Evolutionary conservation across 2,329 filamentous ascomycete genomes (phyloP).

Genomic region (Xylaria sp.): DNA sequence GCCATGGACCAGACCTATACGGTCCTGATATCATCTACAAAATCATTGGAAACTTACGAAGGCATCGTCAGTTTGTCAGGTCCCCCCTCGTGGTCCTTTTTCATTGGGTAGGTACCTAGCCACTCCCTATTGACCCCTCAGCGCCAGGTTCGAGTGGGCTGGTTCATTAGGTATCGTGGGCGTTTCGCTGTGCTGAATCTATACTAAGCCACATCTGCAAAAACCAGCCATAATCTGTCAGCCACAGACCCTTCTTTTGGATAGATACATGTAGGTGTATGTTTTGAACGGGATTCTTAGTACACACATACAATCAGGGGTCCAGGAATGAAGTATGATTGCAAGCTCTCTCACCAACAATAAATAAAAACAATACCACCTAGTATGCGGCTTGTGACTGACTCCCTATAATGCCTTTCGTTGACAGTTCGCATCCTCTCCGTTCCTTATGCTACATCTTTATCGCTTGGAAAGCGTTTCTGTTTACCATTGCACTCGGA

Average conservation of each 20-base stretch:
- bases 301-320: not conserved
- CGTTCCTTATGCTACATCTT: slow-evolving; percentile 58
- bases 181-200: not conserved
- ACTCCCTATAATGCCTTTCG: slow-evolving; percentile 40
- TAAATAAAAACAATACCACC: slow-evolving; percentile 1
- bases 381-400: not conserved
- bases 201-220: not conserved
- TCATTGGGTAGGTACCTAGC: too few relatives aligned
- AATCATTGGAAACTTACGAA: too few relatives aligned
- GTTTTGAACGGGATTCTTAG: not conserved
- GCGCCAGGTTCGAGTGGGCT: too few relatives aligned
- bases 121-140: too few relatives aligned
- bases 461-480: slow-evolving; percentile 71
- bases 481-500: slow-evolving; percentile 70
- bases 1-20: too few relatives aligned
- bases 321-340: not conserved
- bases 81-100: too few relatives aligned
- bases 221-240: not conserved
- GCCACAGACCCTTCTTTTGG: slow-evolving; percentile 4
- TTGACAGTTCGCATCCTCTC: slow-evolving; percentile 34
- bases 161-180: not conserved
- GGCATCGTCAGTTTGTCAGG: too few relatives aligned
- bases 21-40: too few relatives aligned
- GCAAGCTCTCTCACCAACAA: not conserved
- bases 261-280: not conserved